phyloP scores from a whole-genome alignment of 2,329 filamentous ascomycete species.

The Colletotrichum cordylinicola region DNA sequence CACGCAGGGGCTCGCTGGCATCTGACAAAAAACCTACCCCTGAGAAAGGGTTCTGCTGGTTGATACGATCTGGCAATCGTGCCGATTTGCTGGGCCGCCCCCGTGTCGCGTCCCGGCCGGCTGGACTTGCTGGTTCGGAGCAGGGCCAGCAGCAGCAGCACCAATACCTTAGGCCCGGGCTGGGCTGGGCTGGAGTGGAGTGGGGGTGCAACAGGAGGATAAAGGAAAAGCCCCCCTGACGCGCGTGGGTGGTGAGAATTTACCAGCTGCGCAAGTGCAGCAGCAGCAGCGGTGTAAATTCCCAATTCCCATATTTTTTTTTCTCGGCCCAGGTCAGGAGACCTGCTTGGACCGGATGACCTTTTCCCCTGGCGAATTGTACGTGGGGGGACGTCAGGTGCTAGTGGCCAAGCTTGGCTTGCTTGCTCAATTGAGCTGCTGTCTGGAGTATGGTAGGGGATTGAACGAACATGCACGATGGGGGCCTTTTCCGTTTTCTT shows the following conservation, averaged over 20 bases:
- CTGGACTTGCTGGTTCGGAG: slow-evolving; percentile 15
- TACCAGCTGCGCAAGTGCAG: background rate
- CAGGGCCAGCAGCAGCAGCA: background rate
- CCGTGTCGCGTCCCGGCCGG: slow-evolving; percentile 1
- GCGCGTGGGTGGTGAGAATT: background rate
- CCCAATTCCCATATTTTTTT: background rate
- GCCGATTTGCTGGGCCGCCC: slow-evolving; percentile 17
- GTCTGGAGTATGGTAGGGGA: background rate
- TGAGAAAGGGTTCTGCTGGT: background rate
- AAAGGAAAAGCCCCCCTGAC: background rate
- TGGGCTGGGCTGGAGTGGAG: background rate
- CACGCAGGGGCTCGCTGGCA: slow-evolving; percentile 1
- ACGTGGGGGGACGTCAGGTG: slow-evolving; percentile 4
- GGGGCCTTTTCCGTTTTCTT: background rate
- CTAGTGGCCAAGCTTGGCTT: background rate
- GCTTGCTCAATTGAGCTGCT: background rate
- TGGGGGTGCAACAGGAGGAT: background rate
- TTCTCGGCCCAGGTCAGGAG: background rate
- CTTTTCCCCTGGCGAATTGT: slow-evolving; percentile 1
- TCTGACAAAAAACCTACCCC: background rate
- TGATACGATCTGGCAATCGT: slow-evolving; percentile 17
- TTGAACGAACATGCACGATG: background rate
- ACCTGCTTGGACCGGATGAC: slow-evolving; percentile 1
- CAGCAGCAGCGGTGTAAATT: background rate
- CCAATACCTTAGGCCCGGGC: background rate